Base-by-base conservation (phyloP, 2,329 filamentous ascomycete species). In the Emydomyces testavorans region DNA sequence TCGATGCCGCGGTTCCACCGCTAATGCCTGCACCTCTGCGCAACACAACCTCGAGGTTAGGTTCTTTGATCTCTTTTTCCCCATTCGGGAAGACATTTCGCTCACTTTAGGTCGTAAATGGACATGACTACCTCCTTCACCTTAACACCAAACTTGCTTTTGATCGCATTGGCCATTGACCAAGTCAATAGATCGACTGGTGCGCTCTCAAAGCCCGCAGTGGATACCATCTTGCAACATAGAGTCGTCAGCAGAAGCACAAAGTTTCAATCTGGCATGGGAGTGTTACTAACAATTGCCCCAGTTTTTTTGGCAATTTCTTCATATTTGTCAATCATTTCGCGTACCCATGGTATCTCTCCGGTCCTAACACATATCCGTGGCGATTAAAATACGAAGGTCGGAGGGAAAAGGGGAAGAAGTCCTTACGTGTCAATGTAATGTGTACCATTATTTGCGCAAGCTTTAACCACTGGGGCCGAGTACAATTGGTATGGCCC, bases 401-500 rank as follows among this genome's bases (percentile, higher is more conserved):
- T 21, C 29, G 23, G 21, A 7, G 6, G 23, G 8, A 42, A 8
- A 34, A 36, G 8, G 37, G 10, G 31, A 11, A n/a, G 28, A 20
- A 8, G 18, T 6, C 10, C 67, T 57, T 57, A 73, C 67, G 73
- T 75, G 60, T 83, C 80, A 47, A 83, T 63, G 57, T 83, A 83
- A 60, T 83, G 79, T 3, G 80, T 83, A 4, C 80, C 79, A 53
- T 72, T 75, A 45, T 73, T 68, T 2, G 77, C 79, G 58, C 79
- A 83, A 5, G 79, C 79, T 55, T 79, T 75, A 6, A 84, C 71
- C 3, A 82, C 76, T 0, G 75, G 75, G 26, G 75, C 74, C n/a
- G 79, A 80, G 60, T 81, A 79, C 46, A 75, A 65, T 65, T 77
- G 72, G 60, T 79, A 84, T 0, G 79, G 79, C 1, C 79, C 79